phyloP scores from a whole-genome alignment of 257 asterid genomes.

The Rauvolfia tetraphylla region DNA sequence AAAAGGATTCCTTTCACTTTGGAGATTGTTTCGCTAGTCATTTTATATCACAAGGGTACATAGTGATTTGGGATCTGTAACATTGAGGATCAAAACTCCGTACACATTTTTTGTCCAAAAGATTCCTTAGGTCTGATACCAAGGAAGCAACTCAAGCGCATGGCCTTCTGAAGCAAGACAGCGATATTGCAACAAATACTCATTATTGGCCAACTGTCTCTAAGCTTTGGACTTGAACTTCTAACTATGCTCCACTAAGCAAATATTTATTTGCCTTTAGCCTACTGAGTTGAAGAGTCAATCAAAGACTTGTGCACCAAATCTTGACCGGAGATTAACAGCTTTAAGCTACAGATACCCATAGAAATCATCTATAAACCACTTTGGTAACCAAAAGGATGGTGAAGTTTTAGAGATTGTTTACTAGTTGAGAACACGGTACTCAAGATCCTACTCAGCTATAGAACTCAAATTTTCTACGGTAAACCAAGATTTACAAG shows the following conservation, averaged over 20 bases:
- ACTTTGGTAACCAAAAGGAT: too few species aligned
- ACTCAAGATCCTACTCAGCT: too few species aligned
- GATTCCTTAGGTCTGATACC: constrained; percentile 35
- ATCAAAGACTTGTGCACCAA: too few species aligned
- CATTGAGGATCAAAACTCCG: constrained; percentile 29
- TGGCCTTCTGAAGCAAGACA: constrained; percentile 37
- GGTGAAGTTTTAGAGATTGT: too few species aligned
- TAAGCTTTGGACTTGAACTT: constrained; percentile 3
- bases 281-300: too few species aligned
- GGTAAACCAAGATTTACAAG: too few species aligned
- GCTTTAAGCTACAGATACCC: not conserved
- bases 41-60: not conserved
- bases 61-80: constrained; percentile 29
- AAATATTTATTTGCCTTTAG: too few species aligned
- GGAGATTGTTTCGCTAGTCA: constrained; percentile 5
- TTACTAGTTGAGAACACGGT: too few species aligned
- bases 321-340: not conserved
- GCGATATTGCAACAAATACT: constrained; percentile 12
- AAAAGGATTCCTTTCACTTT: not conserved
- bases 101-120: constrained; percentile 33
- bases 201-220: constrained; percentile 30
- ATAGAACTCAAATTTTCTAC: too few species aligned
- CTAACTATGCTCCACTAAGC: constrained; percentile 7
- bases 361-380: not conserved
- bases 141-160: constrained; percentile 39